Evolutionary conservation across 2,329 filamentous ascomycete genomes (phyloP), one percentile per base, ranked within the genome.

Genomic region (Colletotrichum zoysiae): DNA sequence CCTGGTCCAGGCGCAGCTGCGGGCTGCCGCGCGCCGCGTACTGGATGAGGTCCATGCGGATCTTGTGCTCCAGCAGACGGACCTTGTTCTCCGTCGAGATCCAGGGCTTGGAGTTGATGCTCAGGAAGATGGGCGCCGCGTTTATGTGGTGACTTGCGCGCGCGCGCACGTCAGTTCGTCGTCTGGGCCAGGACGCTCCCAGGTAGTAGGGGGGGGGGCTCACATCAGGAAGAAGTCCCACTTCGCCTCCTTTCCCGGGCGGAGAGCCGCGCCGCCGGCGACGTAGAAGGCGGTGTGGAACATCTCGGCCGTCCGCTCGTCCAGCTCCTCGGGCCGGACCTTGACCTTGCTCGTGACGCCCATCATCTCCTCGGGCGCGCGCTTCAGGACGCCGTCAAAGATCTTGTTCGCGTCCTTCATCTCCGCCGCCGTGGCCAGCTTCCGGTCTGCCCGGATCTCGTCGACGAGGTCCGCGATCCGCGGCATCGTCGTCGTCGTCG

Each of bases 51-150:
- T 96, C 93, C 75, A 91, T 82, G 53, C 94, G 89, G 61, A 91
- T 92, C 81, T 97, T 97, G 89, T 91, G 95, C 80, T 96, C 92
- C 9, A 97, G 84, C 0, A 97, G 82, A 7, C 93, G 89, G 16
- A 86, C 84, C 78, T 95, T 95, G 59, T 84, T 84, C 9, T 85
- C 83, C 0, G 82, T 78, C 0, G 89, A 84, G 55, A 95, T 84
- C 87, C 88, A 96, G 48, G 84, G 74, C 74, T 86, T 86, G 14
- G 82, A 82, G 77, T 91, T 87, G 78, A 97, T 86, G 9, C 85
- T 84, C 74, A 93, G 86, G 83, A 95, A 96, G 75, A 97, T 89
- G n/a, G 91, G 91, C 14, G 85, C 78, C 0, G 84, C 84, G 78
- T 92, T 98, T 75, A 95, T 83, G 76, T 90, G 89, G 81, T 98